Percentiles rank a stretch among this genome's conserved stretches.
These are phyloP conservation scores for Nigrospora sphaerica DNA, from an alignment of 2,329 filamentous ascomycete species.

Conservation along the genomic window DNA sequence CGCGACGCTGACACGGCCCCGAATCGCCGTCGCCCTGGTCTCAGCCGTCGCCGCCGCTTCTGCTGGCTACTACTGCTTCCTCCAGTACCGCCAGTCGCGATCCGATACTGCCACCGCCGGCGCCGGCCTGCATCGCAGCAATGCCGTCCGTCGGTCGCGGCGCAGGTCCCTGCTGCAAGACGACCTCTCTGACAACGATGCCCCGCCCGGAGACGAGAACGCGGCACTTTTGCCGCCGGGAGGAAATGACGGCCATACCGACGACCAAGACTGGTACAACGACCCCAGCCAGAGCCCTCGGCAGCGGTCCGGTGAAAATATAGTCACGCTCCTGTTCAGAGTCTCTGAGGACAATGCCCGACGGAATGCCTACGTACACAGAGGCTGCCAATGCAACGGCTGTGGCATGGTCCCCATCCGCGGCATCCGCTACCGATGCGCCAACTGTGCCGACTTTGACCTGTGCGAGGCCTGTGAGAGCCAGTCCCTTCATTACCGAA, in stretches of 20 bases:
- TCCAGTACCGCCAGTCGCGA: slow-evolving; percentile 19
- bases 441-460: slow-evolving; percentile 94
- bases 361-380: slow-evolving; percentile 82
- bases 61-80: slow-evolving; percentile 42
- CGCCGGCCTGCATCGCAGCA: slow-evolving; percentile 54
- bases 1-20: slow-evolving; percentile 47
- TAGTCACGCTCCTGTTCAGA: slow-evolving; percentile 79
- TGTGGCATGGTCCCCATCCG: slow-evolving; percentile 85
- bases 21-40: slow-evolving; percentile 47
- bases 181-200: slow-evolving; percentile 30
- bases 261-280: slow-evolving; percentile 45
- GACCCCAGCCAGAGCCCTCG: slow-evolving; percentile 31
- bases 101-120: slow-evolving; percentile 13
- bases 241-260: slow-evolving; percentile 16
- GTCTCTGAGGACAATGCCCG: slow-evolving; percentile 91
- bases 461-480: slow-evolving; percentile 91
- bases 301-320: slow-evolving; percentile 62
- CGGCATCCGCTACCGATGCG: slow-evolving; percentile 86
- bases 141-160: slow-evolving; percentile 52
- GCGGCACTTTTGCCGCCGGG: slow-evolving; percentile 20
- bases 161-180: slow-evolving; percentile 28
- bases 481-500: slow-evolving; percentile 70
- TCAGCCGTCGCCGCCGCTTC: slow-evolving; percentile 50
- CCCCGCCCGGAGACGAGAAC: slow-evolving; percentile 34
- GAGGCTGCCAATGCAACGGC: slow-evolving; percentile 85